Base-by-base conservation (phyloP, 192 early-diverging fungal genomes). In the Phlyctochytrium bullatum region DNA sequence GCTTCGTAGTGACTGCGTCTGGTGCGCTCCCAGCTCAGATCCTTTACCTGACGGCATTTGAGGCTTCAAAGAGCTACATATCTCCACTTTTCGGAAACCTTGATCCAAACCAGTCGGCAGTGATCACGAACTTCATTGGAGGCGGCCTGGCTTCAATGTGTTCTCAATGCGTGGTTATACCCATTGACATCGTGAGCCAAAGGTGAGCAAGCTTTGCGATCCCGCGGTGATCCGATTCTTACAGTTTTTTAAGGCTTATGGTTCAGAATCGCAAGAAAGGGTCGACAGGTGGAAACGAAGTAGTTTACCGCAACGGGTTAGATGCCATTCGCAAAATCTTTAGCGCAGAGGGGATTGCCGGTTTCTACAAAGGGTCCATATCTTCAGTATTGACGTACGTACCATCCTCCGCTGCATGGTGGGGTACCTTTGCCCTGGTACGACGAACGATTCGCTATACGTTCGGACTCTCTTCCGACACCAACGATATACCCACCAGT, bases 21-120 rank as follows among this genome's bases (percentile, higher is more conserved):
- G 73, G 73, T 12, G 71, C 73, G 12, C 12, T 74, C 17, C 73
- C 73, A 0, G 65, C 74, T 30, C 73, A 74, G 56, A 58, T 74
- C 3, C 27, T 73, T 0, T 71, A 71, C 36, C 36, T 71, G 23
- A 65, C 69, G 14, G 32, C 63, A 16, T 67, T 71, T 66, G 69
- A 71, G 30, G 35, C 35, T 1, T 34, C 69, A 10, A 71, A 71
- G 52, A 4, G 34, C 1, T 25, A 24, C 12, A 32, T 16, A 3
- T n/a, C 36, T 10, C 25, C 65, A 34, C 20, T 29, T n/a, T 63
- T 0, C 6, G 6, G n/a, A 65, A 62, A 36, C n/a, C 27, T 65
- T 10, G 32, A 65, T 65, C 52, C 57, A 27, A 65, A 62, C 27
- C n/a, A n/a, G 17, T 24, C 34, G 27, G 66, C 67, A 33, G 34